These are phyloP conservation scores for Alternaria viburni DNA, from an alignment of 2,329 filamentous ascomycete species.

Conservation along the genomic window DNA sequence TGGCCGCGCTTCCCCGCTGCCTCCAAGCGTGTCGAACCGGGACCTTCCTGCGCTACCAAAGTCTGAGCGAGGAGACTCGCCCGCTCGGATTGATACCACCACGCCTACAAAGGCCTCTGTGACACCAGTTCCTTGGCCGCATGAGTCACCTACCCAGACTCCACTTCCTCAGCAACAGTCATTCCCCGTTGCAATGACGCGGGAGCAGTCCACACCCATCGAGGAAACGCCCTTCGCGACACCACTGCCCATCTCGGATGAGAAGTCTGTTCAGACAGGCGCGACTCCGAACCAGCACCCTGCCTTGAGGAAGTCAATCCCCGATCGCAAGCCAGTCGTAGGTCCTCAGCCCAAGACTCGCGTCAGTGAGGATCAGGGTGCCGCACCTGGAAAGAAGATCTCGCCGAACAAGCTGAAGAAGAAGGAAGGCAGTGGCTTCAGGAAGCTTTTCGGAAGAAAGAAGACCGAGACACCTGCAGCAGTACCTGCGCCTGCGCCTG, in stretches of 20 bases:
- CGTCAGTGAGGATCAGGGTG: conserved; percentile 28
- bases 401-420: conserved; percentile 48
- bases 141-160: conserved; percentile 29
- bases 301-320: conserved; percentile 46
- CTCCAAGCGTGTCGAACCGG: conserved; percentile 40
- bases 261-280: conserved; percentile 31
- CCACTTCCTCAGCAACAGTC: conserved; percentile 44
- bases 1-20: conserved; percentile 36
- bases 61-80: conserved; percentile 36
- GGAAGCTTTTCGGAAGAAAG: conserved; percentile 50
- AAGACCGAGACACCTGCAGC: conserved; percentile 34
- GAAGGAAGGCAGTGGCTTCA: conserved; percentile 46
- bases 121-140: conserved; percentile 40
- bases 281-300: conserved; percentile 49
- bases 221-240: conserved; percentile 8
- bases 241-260: conserved; percentile 29
- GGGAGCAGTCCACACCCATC: not conserved
- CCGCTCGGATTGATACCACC: conserved; percentile 28
- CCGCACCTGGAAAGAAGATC: conserved; percentile 33
- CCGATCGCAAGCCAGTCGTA: conserved; percentile 28
- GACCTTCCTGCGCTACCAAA: conserved; percentile 53
- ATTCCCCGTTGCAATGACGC: conserved; percentile 4
- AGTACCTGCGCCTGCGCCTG: conserved; percentile 20
- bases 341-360: conserved; percentile 18
- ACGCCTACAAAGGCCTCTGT: conserved; percentile 39